phyloP scores from a whole-genome alignment of 2,329 filamentous ascomycete species.

The Diaporthe vaccinii region DNA sequence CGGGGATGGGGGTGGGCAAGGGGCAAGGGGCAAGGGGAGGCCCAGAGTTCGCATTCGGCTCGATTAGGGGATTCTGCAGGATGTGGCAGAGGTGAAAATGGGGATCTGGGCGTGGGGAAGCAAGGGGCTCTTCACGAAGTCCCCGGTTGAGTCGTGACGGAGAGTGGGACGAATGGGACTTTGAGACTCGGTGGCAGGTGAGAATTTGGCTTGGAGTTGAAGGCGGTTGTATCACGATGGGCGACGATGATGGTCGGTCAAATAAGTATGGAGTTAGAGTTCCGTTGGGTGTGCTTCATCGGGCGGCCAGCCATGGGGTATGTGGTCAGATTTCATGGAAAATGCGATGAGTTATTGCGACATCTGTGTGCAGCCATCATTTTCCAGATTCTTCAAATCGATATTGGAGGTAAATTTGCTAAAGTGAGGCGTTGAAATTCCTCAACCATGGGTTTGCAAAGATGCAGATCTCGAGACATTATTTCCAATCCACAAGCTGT shows the following conservation, averaged over 20 bases:
- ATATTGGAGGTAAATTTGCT: background rate
- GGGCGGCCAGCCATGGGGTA: accelerated
- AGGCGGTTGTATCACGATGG: background rate
- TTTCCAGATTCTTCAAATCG: background rate
- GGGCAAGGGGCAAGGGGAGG: background rate
- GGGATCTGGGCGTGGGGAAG: accelerated
- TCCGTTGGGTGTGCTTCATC: background rate
- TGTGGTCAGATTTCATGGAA: background rate
- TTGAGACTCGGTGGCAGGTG: background rate
- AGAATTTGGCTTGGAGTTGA: background rate
- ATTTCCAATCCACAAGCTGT: background rate
- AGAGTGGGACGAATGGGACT: background rate
- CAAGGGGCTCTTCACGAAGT: background rate
- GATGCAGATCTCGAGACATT: background rate
- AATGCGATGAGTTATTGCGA: background rate
- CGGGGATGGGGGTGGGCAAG: background rate
- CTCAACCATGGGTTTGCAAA: background rate
- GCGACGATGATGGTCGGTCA: background rate
- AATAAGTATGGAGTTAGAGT: background rate
- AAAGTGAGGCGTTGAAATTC: background rate
- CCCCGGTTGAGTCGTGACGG: background rate
- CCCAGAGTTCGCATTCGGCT: background rate
- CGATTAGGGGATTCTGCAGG: background rate
- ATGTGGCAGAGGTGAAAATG: background rate
- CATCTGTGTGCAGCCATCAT: background rate